Conservation (phyloP, 768 basidiomycete species). For the Leccinellum rugosiceps region DNA sequence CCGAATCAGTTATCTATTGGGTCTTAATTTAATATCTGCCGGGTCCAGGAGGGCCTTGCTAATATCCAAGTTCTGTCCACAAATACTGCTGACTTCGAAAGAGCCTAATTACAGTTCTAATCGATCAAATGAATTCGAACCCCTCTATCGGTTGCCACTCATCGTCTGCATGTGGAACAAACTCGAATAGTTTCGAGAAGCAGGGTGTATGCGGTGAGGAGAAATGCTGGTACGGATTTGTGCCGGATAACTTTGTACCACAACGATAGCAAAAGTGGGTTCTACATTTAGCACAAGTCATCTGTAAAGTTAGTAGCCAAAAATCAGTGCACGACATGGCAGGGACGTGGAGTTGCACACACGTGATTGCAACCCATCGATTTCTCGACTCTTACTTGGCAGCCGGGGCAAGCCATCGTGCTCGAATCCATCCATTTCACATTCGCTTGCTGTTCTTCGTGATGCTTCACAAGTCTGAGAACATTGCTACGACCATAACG, state of each 20-base stretch:
- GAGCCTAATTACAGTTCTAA: neutral
- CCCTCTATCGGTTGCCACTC: constrained; percentile 49
- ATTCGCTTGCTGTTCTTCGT: constrained; percentile 74
- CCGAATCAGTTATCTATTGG: too few species aligned
- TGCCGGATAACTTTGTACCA: constrained; percentile 46
- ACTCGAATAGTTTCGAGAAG: constrained; percentile 67
- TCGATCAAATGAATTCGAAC: constrained; percentile 27
- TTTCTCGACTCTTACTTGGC: constrained; percentile 72
- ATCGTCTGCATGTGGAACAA: constrained; percentile 33
- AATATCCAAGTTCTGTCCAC: neutral
- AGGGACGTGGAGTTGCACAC: constrained; percentile 26
- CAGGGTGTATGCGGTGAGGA: constrained; percentile 50
- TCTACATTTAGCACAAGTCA: constrained; percentile 73
- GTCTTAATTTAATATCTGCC: too few species aligned
- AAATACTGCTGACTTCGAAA: neutral
- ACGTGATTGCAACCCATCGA: constrained; percentile 86
- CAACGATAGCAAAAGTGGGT: constrained; percentile 85
- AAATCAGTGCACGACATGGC: neutral
- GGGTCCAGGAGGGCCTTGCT: too few species aligned
- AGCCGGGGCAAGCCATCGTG: constrained; percentile 74
- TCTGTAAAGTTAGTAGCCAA: constrained; percentile 39
- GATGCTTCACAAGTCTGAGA: constrained; percentile 53
- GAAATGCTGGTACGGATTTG: constrained; percentile 69
- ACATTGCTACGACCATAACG: constrained; percentile 65
- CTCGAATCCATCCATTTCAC: constrained; percentile 65